phyloP scores from a whole-genome alignment of 2,329 filamentous ascomycete genomes.

The Aspergillus alliaceus region DNA sequence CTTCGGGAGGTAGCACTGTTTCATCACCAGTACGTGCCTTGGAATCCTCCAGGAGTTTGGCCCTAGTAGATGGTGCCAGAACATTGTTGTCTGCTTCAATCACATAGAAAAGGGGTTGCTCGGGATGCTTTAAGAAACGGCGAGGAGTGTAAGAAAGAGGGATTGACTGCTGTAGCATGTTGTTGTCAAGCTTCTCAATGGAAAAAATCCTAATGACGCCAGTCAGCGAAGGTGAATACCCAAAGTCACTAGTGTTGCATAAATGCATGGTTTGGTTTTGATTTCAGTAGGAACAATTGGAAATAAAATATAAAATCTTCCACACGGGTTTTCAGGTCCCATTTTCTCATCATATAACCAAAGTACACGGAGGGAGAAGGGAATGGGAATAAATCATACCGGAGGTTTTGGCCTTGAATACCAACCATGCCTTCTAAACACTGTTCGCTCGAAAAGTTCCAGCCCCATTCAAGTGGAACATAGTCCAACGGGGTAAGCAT shows the following conservation, averaged over 20 bases:
- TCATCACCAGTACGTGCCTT: conserved; percentile 70
- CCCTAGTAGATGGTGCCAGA: conserved; percentile 73
- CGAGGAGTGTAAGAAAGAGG: conserved; percentile 87
- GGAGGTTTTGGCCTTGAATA: conserved; percentile 82
- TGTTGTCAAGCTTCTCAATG: conserved; percentile 81
- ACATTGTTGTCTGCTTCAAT: conserved; percentile 94
- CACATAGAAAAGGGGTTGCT: conserved; percentile 86
- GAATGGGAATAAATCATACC: conserved; percentile 58
- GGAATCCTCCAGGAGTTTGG: conserved; percentile 72
- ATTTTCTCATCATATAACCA: conserved; percentile 49
- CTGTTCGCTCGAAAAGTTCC: conserved; percentile 95
- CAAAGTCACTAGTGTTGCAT: not conserved
- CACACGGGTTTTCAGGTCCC: conserved; percentile 42
- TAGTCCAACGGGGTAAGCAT: conserved; percentile 92
- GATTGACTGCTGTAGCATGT: conserved; percentile 82
- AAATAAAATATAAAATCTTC: conserved; percentile 49
- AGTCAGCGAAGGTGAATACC: conserved; percentile 3
- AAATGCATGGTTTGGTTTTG: conserved; percentile 7
- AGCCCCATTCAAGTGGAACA: conserved; percentile 84
- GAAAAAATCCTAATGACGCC: conserved; percentile 71
- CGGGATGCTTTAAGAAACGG: conserved; percentile 82
- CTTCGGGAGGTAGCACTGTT: conserved; percentile 69
- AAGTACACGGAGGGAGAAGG: conserved; percentile 13
- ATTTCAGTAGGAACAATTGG: conserved; percentile 99
- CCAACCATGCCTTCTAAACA: conserved; percentile 93